phyloP scores from a whole-genome alignment of 495 filamentous ascomycete genomes.

The Penicillium ucsense region DNA sequence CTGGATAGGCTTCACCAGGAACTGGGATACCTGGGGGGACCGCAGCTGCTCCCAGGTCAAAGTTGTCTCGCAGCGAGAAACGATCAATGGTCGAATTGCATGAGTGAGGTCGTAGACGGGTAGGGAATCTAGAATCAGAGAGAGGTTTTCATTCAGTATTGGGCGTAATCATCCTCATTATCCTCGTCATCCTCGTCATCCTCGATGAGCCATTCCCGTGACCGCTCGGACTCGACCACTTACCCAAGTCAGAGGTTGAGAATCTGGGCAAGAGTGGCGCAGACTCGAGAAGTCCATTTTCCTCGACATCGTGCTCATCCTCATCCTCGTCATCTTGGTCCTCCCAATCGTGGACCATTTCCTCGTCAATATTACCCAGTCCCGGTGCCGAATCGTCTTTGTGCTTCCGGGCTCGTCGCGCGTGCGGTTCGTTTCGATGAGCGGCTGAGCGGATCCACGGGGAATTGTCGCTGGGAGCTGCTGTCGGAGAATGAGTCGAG shows the following conservation, averaged over 20 bases:
- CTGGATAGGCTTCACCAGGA: conserved; percentile 84
- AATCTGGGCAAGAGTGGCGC: conserved; percentile 71
- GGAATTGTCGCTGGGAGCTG: conserved; percentile 20
- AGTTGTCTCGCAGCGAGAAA: conserved; percentile 77
- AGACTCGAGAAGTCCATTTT: conserved; percentile 48
- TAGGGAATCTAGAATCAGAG: conserved; percentile 45
- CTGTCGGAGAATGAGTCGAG: conserved; percentile 42
- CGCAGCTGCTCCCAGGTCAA: conserved; percentile 92
- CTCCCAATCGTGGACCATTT: conserved; percentile 25
- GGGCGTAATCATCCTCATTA: background rate
- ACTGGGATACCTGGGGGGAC: conserved; percentile 90
- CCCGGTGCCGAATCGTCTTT: conserved; percentile 19
- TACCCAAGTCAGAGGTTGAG: conserved; percentile 71
- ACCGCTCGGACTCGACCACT: background rate
- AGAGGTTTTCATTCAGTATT: conserved; percentile 6
- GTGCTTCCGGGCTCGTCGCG: conserved; percentile 1
- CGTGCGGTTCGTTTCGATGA: conserved; percentile 6
- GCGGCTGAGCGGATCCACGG: conserved; percentile 20
- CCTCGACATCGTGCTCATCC: conserved; percentile 40
- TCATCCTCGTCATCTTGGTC: conserved; percentile 40
- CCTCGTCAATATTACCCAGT: conserved; percentile 26
- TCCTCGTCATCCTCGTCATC: no score
- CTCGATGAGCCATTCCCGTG: background rate
- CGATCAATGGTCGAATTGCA: conserved; percentile 71
- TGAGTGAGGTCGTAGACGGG: conserved; percentile 88